Evolutionary conservation across 345 rosid species (phyloP).

Genomic region (Lepidium sativum): DNA sequence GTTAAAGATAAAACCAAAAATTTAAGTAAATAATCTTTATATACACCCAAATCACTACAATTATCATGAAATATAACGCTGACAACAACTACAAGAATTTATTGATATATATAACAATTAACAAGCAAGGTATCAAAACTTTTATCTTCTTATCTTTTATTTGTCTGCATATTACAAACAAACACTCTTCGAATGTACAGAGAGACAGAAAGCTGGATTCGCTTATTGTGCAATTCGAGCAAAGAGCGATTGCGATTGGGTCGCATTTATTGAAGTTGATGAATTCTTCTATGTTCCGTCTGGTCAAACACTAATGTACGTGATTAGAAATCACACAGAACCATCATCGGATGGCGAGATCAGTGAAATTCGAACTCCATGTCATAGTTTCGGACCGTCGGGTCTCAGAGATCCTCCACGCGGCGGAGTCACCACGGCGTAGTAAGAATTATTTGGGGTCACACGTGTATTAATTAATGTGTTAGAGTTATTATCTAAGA

Average conservation of each 20-base stretch:
- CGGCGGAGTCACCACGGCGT: slow-evolving; percentile 50
- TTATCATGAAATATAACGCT: no score
- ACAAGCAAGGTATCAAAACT: slow-evolving; percentile 20
- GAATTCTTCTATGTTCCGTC: slow-evolving; percentile 53
- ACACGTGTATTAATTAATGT: no score
- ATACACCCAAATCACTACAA: no score
- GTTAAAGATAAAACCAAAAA: neutral
- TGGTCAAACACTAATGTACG: slow-evolving; percentile 26
- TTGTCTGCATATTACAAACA: neutral
- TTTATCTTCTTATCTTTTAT: neutral
- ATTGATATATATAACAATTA: no score
- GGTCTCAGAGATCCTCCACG: slow-evolving; percentile 39
- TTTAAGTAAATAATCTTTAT: no score
- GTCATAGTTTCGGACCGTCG: slow-evolving; percentile 71
- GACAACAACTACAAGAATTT: no score
- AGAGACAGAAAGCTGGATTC: slow-evolving; percentile 43
- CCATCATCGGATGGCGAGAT: neutral
- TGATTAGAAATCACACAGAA: slow-evolving; percentile 24
- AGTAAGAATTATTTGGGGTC: no score
- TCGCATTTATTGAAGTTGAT: slow-evolving; percentile 75
- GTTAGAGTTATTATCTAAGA: no score
- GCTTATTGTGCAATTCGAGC: slow-evolving; percentile 74
- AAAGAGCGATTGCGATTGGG: slow-evolving; percentile 50
- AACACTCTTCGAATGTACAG: neutral
- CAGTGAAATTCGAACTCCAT: slow-evolving; percentile 47